A percentile compares a stretch with the other conserved stretches of the same genome.
Conservation (phyloP, 805 yeast species). For the Pichia sporocuriosa region DNA sequence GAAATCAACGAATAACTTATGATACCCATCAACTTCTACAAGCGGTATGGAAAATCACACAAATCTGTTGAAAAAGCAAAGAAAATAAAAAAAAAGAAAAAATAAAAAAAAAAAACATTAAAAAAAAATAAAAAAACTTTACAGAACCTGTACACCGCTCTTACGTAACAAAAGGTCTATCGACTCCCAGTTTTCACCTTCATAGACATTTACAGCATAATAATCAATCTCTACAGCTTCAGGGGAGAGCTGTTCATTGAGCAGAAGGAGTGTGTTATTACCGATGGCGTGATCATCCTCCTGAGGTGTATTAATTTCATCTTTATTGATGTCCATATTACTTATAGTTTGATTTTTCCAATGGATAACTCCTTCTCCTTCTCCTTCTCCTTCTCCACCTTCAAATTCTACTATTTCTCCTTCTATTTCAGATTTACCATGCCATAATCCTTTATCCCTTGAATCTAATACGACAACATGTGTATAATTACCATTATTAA, state of each 20-base stretch:
- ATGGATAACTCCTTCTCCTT: slow-evolving; percentile 1
- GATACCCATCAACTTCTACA: no score
- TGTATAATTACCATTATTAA: neutral
- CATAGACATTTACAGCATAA: slow-evolving; percentile 12
- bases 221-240: no score
- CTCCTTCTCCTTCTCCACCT: neutral
- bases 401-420: neutral
- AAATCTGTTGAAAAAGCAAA: no score
- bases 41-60: no score
- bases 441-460: slow-evolving; percentile 9
- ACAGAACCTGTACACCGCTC: neutral
- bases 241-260: no score
- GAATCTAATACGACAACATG: slow-evolving; percentile 9
- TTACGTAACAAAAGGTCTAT: slow-evolving; percentile 2
- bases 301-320: neutral
- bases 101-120: no score
- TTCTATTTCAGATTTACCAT: neutral
- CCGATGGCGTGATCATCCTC: slow-evolving; percentile 1
- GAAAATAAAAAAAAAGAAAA: no score
- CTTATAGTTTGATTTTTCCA: neutral
- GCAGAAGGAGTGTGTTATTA: neutral
- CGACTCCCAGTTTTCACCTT: slow-evolving; percentile 11
- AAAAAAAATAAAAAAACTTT: no score
- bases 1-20: no score
- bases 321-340: neutral